Percentiles rank a stretch among this genome's conserved stretches.
These are phyloP conservation scores for Cetradonia linearis DNA, from an alignment of 495 filamentous ascomycete genomes.

Conservation along the genomic window DNA sequence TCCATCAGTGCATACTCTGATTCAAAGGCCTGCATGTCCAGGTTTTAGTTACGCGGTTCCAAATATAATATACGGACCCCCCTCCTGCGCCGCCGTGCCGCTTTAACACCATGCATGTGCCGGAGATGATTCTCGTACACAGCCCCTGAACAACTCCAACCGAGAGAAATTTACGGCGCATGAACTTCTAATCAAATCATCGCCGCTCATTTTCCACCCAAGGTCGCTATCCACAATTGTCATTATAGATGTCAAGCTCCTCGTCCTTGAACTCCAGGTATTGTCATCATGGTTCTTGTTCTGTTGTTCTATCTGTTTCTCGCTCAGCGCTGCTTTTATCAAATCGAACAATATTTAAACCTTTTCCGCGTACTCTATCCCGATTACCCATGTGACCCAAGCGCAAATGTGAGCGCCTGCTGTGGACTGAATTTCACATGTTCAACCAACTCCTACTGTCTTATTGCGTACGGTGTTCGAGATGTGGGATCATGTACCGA, in stretches of 20 bases:
- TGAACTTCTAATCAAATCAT: too few relatives aligned
- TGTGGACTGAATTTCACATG: constrained; percentile 7
- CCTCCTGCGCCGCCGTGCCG: too few relatives aligned
- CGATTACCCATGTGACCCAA: constrained; percentile 10
- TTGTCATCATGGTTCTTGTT: neutral
- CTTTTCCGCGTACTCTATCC: neutral
- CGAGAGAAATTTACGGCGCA: too few relatives aligned
- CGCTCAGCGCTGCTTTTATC: neutral
- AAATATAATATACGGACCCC: too few relatives aligned
- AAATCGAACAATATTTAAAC: constrained; percentile 3
- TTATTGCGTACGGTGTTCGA: neutral
- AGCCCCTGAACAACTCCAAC: too few relatives aligned
- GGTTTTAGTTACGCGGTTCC: too few relatives aligned
- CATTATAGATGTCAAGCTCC: neutral
- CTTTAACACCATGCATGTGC: too few relatives aligned
- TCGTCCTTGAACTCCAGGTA: neutral
- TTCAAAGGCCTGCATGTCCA: too few relatives aligned
- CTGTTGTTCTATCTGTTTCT: neutral
- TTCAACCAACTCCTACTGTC: neutral
- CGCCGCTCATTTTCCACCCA: too few relatives aligned
- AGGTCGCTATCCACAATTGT: too few relatives aligned
- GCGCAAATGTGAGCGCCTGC: constrained; percentile 11
- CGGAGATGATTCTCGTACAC: too few relatives aligned
- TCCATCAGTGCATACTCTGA: too few relatives aligned
- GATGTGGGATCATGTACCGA: constrained; percentile 7